phyloP scores from a whole-genome alignment of 192 early-diverging fungal species.

The Borealophlyctis nickersoniae region DNA sequence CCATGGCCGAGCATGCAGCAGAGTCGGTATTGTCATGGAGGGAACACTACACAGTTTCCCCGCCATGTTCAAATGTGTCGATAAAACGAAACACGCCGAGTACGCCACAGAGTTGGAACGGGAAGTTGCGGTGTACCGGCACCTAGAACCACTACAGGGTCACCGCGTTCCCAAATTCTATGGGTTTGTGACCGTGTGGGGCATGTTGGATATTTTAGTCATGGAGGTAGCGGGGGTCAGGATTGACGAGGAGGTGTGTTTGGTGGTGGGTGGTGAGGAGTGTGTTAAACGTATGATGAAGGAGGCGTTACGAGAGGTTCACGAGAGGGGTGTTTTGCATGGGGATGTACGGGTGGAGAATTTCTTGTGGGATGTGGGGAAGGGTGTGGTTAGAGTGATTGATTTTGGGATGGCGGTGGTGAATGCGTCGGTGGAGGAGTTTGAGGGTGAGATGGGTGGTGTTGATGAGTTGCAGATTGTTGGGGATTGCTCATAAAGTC shows the following conservation, averaged over 20 bases:
- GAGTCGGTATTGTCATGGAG: background rate
- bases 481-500: too few species aligned
- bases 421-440: background rate
- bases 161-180: background rate
- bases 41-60: background rate
- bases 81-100: background rate
- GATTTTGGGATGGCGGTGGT: conserved; percentile 3
- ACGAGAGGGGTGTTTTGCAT: conserved; percentile 8
- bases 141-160: background rate
- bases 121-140: background rate
- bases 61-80: conserved; percentile 1
- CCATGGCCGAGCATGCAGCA: background rate
- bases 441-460: background rate
- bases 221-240: background rate
- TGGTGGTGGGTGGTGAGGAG: background rate
- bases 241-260: background rate
- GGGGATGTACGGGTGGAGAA: conserved; percentile 5
- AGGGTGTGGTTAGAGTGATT: conserved; percentile 8
- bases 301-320: background rate
- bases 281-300: background rate
- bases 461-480: too few species aligned
- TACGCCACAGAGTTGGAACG: background rate
- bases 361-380: background rate
- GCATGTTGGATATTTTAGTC: background rate
- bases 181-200: background rate